A percentile compares a stretch with the other conserved stretches of the same genome.
These are phyloP conservation scores for Caryocar brasiliense DNA, from an alignment of 441 rosid genomes.

Conservation along the genomic window DNA sequence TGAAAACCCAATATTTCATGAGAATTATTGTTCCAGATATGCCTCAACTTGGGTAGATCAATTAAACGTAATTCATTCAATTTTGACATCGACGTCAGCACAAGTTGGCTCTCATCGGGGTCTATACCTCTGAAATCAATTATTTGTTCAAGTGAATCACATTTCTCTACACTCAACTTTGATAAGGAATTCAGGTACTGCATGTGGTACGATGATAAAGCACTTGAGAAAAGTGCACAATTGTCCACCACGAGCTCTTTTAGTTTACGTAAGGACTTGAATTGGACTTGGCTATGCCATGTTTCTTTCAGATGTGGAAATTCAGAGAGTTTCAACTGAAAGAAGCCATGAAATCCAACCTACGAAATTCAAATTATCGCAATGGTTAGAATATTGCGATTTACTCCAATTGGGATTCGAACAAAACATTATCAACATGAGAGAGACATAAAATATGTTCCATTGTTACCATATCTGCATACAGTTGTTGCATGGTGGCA, in stretches of 20 bases:
- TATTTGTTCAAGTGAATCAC: not conserved
- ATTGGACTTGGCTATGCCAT: not conserved
- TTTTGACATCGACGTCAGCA: not conserved
- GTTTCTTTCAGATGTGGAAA: not conserved
- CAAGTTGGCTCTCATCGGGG: not conserved
- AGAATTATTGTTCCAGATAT: not conserved
- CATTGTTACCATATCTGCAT: not conserved
- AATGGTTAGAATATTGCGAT: no score
- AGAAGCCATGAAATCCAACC: not conserved
- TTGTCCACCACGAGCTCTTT: not conserved
- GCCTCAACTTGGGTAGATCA: conserved; percentile 2
- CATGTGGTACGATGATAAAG: conserved; percentile 2
- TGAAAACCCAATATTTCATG: not conserved
- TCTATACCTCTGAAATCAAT: not conserved
- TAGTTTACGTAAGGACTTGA: not conserved
- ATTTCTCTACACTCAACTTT: not conserved
- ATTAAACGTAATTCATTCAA: not conserved
- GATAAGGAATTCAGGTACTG: not conserved
- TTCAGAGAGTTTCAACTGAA: conserved; percentile 1
- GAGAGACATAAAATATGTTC: no score
- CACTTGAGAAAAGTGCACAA: not conserved
- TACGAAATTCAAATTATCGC: not conserved
- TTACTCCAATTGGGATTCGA: no score
- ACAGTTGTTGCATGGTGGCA: conserved; percentile 5
- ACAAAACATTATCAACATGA: no score